Evolutionary conservation across 108 stramenopile genomes (phyloP).

Genomic region (Cyclotella cryptica): DNA sequence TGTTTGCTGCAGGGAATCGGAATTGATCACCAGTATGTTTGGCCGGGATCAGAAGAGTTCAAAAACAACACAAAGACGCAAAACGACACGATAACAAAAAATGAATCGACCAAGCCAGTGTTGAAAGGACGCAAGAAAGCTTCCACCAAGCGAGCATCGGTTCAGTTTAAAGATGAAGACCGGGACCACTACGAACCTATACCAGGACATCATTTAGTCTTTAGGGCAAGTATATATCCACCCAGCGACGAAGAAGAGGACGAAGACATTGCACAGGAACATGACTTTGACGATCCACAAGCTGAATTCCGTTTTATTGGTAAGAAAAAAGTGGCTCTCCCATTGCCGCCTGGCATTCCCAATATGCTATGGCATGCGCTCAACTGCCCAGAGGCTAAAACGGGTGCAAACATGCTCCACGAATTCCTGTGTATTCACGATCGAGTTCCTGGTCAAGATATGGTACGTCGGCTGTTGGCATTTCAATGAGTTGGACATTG

Average conservation of each 20-base stretch:
- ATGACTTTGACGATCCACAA: neutral
- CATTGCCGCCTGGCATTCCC: constrained; percentile 40
- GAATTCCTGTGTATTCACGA: constrained; percentile 40
- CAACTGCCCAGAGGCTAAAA: constrained; percentile 53
- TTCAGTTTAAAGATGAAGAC: constrained; percentile 3
- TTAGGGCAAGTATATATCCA: neutral
- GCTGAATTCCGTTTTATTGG: constrained; percentile 15
- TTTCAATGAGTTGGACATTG: neutral
- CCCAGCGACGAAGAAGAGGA: neutral
- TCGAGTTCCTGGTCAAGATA: constrained; percentile 7
- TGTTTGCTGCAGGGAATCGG: constrained; percentile 4
- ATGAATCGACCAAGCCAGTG: neutral
- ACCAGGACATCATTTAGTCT: neutral
- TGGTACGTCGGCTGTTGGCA: constrained; percentile 2
- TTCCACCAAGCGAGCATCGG: neutral
- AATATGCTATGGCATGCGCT: constrained; percentile 53
- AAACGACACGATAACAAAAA: too few relatives aligned
- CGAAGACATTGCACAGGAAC: neutral
- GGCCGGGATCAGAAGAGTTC: neutral
- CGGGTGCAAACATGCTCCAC: constrained; percentile 38
- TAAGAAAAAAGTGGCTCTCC: constrained; percentile 33
- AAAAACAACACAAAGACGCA: neutral
- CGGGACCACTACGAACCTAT: neutral
- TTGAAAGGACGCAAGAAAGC: neutral
- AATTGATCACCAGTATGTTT: constrained; percentile 2